These are phyloP conservation scores for Phaeosphaeriaceae sp. DNA, from an alignment of 2,329 filamentous ascomycete genomes.

Conservation along the genomic window DNA sequence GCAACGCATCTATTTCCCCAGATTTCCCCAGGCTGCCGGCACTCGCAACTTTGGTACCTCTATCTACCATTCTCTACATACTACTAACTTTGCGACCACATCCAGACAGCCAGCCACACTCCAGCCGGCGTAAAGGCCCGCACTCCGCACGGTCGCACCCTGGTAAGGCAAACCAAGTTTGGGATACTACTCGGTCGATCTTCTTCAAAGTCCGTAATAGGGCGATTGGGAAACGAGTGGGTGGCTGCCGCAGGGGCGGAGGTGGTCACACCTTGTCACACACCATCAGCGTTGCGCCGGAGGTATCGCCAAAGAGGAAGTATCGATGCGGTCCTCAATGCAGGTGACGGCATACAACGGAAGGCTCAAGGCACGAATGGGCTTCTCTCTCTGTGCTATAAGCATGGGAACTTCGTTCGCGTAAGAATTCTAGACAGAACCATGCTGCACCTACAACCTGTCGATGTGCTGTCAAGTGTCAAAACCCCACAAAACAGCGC, in stretches of 20 bases:
- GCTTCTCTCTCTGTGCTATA: too few species aligned
- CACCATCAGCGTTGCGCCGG: too few species aligned
- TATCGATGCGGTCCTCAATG: too few species aligned
- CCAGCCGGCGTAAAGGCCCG: constrained; percentile 1
- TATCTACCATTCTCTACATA: neutral
- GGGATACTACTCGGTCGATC: neutral
- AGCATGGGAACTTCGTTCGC: too few species aligned
- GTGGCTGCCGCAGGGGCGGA: neutral
- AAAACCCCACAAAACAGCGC: too few species aligned
- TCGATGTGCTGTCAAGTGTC: too few species aligned
- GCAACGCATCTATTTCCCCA: neutral
- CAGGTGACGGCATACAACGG: too few species aligned
- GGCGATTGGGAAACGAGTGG: neutral
- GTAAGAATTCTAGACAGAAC: too few species aligned
- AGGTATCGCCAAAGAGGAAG: too few species aligned
- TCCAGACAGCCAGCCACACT: constrained; percentile 1
- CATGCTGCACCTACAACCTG: too few species aligned
- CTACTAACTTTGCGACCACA: neutral
- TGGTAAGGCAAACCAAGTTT: neutral
- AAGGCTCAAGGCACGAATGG: too few species aligned
- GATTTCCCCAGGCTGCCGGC: neutral
- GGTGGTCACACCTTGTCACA: neutral
- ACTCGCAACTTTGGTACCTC: neutral
- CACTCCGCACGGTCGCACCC: neutral
- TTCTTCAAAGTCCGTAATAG: neutral